Base-by-base conservation (phyloP, 805 yeast species). In the Blastobotrys americana region DNA sequence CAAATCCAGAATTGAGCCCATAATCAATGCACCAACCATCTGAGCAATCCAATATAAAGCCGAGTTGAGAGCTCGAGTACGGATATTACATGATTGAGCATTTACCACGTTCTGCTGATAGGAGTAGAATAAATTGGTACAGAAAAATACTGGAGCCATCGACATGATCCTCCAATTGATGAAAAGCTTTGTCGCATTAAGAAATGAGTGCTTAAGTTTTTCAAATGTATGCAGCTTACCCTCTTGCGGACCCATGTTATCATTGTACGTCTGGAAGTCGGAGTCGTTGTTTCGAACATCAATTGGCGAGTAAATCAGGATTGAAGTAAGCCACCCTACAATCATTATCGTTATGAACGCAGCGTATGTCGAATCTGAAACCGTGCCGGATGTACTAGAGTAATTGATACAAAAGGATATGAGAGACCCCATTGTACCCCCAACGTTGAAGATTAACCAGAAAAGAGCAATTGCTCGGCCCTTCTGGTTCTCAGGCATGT, bases 41-140 rank as follows among this genome's bases (percentile, higher is more conserved):
- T 78, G 82, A 37, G 76, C 65, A 42, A 72, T 58, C 82, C 82
- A 78, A 63, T 77, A 78, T 39, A 78, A 68, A 34, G 77, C 67
- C 13, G 79, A 72, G 64, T 78, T 77, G 54, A 78, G 68, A 3
- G 83, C 73, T 54, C 84, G 69, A 9, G 83, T 74, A 58, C 82
- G 68, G 45, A 77, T 60, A 54, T 73, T 76, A 61, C 78, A 78
- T 41, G 73, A 65, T 19, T 71, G 73, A 27, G 73, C 76, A 55
- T 77, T 78, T 60, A 73, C 69, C 45, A 71, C 75, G 57, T 76
- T 76, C 54, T 75, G 77, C 63, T 78, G 82, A 61, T 78, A 78
- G 22, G 82, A 74, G 66, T 78, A 77, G 64, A 76, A 78, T 73
- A 77, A 76, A 66, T 78, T 78, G 34, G 83, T 76, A 22, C 78